Percentiles rank a stretch among this genome's conserved stretches.
These are phyloP conservation scores for Pleurozium schreberi DNA, from an alignment of 225 moss, liverwort and hornwort genomes.

Conservation along the genomic window DNA sequence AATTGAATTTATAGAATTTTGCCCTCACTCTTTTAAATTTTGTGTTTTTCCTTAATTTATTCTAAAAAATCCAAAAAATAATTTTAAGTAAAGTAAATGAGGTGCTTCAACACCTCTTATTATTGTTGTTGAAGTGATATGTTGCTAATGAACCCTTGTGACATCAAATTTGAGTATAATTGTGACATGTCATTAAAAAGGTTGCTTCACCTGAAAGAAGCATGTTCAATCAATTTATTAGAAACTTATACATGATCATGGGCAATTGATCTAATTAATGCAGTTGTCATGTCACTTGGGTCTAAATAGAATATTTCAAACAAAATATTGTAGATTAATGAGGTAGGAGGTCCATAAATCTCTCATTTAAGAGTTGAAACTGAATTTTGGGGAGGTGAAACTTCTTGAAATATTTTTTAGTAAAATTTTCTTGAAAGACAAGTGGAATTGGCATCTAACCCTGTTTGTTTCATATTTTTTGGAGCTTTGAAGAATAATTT, in stretches of 20 bases:
- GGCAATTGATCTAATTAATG: not conserved
- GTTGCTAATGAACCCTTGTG: not conserved
- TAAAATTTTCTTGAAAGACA: too few species aligned
- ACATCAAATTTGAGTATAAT: not conserved
- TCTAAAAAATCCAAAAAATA: fast-evolving
- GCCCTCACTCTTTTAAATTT: too few species aligned
- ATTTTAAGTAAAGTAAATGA: too few species aligned
- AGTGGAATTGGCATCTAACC: too few species aligned
- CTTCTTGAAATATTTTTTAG: too few species aligned
- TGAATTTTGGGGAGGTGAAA: too few species aligned
- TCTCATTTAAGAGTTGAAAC: too few species aligned
- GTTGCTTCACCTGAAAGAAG: fast-evolving
- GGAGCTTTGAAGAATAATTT: too few species aligned
- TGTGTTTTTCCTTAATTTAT: fast-evolving
- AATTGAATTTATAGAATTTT: not conserved
- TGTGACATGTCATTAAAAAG: too few species aligned
- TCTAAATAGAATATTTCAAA: not conserved
- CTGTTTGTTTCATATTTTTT: too few species aligned
- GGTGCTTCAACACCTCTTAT: fast-evolving
- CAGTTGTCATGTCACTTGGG: not conserved
- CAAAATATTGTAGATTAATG: too few species aligned
- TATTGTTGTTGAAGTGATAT: not conserved
- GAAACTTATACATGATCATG: not conserved
- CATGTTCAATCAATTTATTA: not conserved
- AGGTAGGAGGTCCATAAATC: too few species aligned